Evolutionary conservation across 495 filamentous ascomycete species (phyloP).

Genomic region (Choiromyces venosus): DNA sequence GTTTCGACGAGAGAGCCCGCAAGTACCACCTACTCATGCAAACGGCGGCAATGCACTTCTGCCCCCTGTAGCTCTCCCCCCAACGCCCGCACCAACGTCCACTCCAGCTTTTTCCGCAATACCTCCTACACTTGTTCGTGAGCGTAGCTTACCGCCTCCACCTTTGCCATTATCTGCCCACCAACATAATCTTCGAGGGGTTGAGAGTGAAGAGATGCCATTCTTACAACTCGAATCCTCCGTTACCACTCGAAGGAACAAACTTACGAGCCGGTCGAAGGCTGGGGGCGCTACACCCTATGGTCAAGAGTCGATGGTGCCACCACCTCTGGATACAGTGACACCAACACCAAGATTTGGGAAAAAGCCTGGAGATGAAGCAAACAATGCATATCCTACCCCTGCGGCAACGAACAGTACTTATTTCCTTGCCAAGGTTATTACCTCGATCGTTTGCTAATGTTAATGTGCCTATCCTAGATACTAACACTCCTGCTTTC

Average conservation of each 20-base stretch:
- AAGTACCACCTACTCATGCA: constrained; percentile 30
- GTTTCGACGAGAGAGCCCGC: constrained; percentile 35
- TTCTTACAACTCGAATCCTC: constrained; percentile 21
- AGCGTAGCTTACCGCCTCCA: constrained; percentile 8
- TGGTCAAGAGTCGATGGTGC: background rate
- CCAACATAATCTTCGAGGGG: background rate
- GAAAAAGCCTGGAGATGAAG: background rate
- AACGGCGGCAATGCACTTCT: constrained; percentile 19
- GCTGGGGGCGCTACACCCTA: background rate
- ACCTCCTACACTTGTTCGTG: background rate
- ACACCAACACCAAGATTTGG: constrained; percentile 4
- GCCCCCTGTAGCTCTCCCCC: constrained; percentile 18
- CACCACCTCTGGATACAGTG: constrained; percentile 3
- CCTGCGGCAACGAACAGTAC: constrained; percentile 14
- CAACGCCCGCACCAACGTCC: background rate
- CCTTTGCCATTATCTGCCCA: background rate
- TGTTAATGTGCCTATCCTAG: background rate
- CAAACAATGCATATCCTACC: constrained; percentile 11
- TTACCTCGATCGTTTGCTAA: background rate
- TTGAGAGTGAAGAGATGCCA: constrained; percentile 18
- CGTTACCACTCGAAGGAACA: constrained; percentile 22
- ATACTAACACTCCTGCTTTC: background rate
- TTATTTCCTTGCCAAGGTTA: background rate
- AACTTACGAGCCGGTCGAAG: constrained; percentile 6
- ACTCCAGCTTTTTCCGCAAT: background rate